These are phyloP conservation scores for Serendipita indica DNA, from an alignment of 768 basidiomycete genomes.

Conservation along the genomic window DNA sequence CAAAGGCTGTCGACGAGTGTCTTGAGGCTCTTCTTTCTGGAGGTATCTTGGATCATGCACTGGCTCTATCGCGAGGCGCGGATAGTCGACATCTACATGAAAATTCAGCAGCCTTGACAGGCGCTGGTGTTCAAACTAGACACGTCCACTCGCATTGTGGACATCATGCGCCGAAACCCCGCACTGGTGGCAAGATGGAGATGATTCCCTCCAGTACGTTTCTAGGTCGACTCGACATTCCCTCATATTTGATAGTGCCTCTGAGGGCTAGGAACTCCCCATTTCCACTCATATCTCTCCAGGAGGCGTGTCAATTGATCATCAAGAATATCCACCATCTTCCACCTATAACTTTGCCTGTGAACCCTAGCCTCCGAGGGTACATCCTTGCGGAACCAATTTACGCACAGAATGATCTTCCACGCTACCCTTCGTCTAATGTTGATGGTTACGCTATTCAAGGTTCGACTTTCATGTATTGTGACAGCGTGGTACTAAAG, in stretches of 20 bases:
- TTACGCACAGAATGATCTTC: slow-evolving; percentile 46
- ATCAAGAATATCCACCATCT: slow-evolving; percentile 34
- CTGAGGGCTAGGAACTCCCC: slow-evolving; percentile 63
- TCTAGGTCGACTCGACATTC: not conserved
- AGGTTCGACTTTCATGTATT: slow-evolving; percentile 28
- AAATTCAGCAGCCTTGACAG: slow-evolving; percentile 10
- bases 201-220: too few relatives aligned
- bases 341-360: slow-evolving; percentile 30
- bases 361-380: slow-evolving; percentile 43
- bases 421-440: slow-evolving; percentile 52
- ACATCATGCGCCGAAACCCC: slow-evolving; percentile 33
- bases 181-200: slow-evolving; percentile 21
- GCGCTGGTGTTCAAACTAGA: slow-evolving; percentile 10
- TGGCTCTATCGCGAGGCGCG: slow-evolving; percentile 59
- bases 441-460: slow-evolving; percentile 81
- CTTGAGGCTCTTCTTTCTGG: slow-evolving; percentile 42
- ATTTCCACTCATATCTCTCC: slow-evolving; percentile 52
- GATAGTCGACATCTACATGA: slow-evolving; percentile 44
- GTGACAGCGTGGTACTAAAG: not conserved
- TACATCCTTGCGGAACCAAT: slow-evolving; percentile 66
- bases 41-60: slow-evolving; percentile 50
- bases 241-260: slow-evolving; percentile 37
- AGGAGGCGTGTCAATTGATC: slow-evolving; percentile 47
- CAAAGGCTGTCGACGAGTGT: slow-evolving; percentile 73
- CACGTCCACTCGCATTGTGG: slow-evolving; percentile 29